Evolutionary conservation across 768 basidiomycete species (phyloP).

Genomic region (Mycena venus): DNA sequence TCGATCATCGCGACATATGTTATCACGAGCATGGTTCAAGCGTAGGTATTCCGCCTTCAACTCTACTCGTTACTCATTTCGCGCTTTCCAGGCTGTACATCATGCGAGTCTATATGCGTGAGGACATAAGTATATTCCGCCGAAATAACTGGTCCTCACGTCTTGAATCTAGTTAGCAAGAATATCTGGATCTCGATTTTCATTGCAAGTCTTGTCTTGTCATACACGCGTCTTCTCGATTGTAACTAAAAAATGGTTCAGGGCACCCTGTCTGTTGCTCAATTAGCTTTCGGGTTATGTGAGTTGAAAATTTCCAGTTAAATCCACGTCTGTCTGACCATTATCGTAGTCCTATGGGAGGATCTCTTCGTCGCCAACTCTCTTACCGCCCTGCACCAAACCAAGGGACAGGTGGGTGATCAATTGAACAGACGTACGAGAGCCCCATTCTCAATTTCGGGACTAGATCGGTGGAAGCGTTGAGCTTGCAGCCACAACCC

Average conservation of each 20-base stretch:
- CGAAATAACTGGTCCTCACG: neutral
- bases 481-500: slow-evolving; percentile 21
- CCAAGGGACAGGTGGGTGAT: slow-evolving; percentile 8
- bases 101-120: slow-evolving; percentile 25
- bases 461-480: slow-evolving; percentile 25
- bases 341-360: slow-evolving; percentile 15
- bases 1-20: slow-evolving; percentile 30
- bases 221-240: neutral
- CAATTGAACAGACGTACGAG: neutral
- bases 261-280: neutral
- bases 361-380: slow-evolving; percentile 9
- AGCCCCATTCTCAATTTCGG: neutral
- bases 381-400: slow-evolving; percentile 8
- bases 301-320: neutral
- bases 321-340: neutral
- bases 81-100: slow-evolving; percentile 16
- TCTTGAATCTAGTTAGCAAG: neutral
- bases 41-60: neutral
- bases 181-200: neutral
- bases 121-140: neutral
- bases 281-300: slow-evolving; percentile 4
- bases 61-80: neutral
- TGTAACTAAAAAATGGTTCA: neutral
- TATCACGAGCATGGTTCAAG: slow-evolving; percentile 26
- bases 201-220: neutral